Percentiles rank a stretch among this genome's conserved stretches.
phyloP scores from a whole-genome alignment of 176 grass and related monocot species.

The Dendrocalamus sinicus region DNA sequence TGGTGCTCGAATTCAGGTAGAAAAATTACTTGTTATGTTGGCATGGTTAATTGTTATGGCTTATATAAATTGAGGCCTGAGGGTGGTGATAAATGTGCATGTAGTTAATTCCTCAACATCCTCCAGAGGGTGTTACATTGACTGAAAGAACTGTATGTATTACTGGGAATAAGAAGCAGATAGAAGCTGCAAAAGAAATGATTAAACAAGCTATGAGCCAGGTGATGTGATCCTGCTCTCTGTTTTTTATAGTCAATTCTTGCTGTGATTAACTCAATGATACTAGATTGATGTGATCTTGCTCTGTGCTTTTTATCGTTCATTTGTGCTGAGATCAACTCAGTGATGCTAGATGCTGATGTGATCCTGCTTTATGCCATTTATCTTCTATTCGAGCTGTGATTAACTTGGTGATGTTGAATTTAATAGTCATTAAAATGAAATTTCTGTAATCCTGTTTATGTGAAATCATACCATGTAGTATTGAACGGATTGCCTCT shows the following conservation, averaged over 20 bases:
- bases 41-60: slow-evolving; percentile 18
- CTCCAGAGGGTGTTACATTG: slow-evolving; percentile 72
- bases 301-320: not conserved
- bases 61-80: slow-evolving; percentile 11
- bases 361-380: slow-evolving; percentile 18
- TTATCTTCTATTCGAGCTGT: not conserved
- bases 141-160: slow-evolving; percentile 83
- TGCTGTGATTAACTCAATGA: not conserved
- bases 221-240: slow-evolving; percentile 53
- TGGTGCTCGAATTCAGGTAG: slow-evolving; percentile 94
- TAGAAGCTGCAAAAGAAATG: slow-evolving; percentile 89
- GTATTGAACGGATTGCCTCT: not conserved
- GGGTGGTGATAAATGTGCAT: slow-evolving; percentile 27
- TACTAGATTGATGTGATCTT: slow-evolving; percentile 40
- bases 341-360: slow-evolving; percentile 33
- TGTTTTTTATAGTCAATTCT: not conserved
- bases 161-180: slow-evolving; percentile 90
- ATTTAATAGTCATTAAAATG: not conserved
- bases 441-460: slow-evolving; percentile 12
- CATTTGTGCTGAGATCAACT: slow-evolving; percentile 9
- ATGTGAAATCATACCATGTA: slow-evolving; percentile 24
- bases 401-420: not conserved
- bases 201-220: slow-evolving; percentile 89
- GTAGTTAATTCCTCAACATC: slow-evolving; percentile 88
- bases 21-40: slow-evolving; percentile 39